Percentiles rank a stretch among this genome's conserved stretches.
phyloP scores from a whole-genome alignment of 2,329 filamentous ascomycete species.

The Ascochyta rabiei region DNA sequence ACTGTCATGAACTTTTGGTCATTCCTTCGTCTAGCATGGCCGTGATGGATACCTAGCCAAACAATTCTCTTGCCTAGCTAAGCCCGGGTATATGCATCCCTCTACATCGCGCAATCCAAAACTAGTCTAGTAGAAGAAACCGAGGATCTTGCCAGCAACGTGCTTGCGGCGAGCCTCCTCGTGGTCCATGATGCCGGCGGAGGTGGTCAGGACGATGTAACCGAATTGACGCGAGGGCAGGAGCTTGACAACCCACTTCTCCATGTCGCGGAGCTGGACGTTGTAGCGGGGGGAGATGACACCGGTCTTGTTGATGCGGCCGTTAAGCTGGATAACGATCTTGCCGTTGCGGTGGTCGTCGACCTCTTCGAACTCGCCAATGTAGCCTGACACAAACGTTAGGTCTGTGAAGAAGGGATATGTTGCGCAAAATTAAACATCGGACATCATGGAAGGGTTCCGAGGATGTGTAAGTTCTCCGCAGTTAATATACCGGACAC shows the following conservation, averaged over 20 bases:
- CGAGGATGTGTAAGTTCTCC: constrained; percentile 98
- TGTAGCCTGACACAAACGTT: constrained; percentile 73
- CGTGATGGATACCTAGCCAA: constrained; percentile 36
- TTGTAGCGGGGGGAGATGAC: constrained; percentile 99
- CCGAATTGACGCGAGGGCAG: constrained; percentile 99
- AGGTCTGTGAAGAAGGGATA: constrained; percentile 58
- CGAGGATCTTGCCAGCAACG: constrained; percentile 98
- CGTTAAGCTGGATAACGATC: constrained; percentile 99
- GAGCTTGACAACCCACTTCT: constrained; percentile 99
- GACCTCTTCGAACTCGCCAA: constrained; percentile 99
- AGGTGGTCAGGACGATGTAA: constrained; percentile 98
- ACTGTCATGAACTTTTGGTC: constrained; percentile 36
- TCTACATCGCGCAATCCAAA: constrained; percentile 24
- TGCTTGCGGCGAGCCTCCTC: constrained; percentile 99
- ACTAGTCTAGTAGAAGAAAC: constrained; percentile 90
- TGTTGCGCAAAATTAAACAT: constrained; percentile 98
- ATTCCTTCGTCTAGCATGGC: constrained; percentile 40
- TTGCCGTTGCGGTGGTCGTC: constrained; percentile 99
- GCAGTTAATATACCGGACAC: constrained; percentile 91
- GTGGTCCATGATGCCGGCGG: constrained; percentile 99
- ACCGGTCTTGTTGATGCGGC: constrained; percentile 98
- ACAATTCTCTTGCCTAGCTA: constrained; percentile 28
- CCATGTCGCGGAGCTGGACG: constrained; percentile 94
- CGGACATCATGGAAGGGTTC: constrained; percentile 74
- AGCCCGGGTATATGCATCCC: constrained; percentile 40